Percentiles rank a stretch among this genome's conserved stretches.
Conservation (phyloP, 169 alveolate genomes). For the Plasmodium billcollinsi region DNA sequence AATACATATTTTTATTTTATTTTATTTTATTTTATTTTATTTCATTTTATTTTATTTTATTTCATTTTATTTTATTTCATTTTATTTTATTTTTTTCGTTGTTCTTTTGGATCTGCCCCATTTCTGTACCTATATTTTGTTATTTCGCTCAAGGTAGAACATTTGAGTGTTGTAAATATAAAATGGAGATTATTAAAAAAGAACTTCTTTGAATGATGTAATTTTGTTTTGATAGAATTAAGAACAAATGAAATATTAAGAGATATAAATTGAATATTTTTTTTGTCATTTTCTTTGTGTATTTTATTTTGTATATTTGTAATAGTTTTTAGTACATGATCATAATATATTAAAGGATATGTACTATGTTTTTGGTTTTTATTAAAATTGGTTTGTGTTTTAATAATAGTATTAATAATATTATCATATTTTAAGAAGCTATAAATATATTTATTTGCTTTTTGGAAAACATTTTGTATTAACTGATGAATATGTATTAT, state of each 20-base stretch:
- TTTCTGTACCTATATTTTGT: conserved; percentile 52
- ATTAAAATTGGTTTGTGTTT: conserved; percentile 47
- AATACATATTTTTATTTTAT: no score
- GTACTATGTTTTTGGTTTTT: conserved; percentile 44
- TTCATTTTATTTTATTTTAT: no score
- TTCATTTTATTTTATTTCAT: background rate
- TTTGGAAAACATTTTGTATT: conserved; percentile 73
- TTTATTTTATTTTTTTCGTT: background rate
- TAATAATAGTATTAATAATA: conserved; percentile 56
- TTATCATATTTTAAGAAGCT: conserved; percentile 73
- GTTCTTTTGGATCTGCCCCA: background rate
- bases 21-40: no score
- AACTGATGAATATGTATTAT: conserved; percentile 74
- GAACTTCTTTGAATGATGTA: conserved; percentile 61
- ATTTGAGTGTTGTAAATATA: conserved; percentile 61
- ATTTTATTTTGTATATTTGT: conserved; percentile 65
- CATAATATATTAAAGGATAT: conserved; percentile 68
- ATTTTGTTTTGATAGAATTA: conserved; percentile 50
- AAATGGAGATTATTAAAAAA: conserved; percentile 58
- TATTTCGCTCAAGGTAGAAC: conserved; percentile 65
- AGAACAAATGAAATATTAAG: conserved; percentile 65
- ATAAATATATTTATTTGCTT: conserved; percentile 74
- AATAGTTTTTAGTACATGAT: conserved; percentile 56
- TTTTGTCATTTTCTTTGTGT: conserved; percentile 70
- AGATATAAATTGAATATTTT: conserved; percentile 71